Conservation (phyloP, 768 basidiomycete species). For the Collybiopsis luxurians region DNA sequence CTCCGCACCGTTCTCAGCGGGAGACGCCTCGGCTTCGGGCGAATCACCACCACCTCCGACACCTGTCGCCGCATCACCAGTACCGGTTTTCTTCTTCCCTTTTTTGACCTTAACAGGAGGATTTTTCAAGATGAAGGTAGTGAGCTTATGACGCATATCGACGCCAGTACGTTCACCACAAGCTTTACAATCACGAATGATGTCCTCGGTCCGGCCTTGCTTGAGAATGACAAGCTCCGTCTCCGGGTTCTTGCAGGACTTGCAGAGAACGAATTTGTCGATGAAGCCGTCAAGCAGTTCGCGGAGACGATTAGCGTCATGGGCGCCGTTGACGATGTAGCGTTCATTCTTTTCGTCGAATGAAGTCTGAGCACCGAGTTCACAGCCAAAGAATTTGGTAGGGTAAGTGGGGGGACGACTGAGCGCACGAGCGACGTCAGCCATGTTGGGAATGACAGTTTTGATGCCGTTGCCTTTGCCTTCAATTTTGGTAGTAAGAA, state of each 20-base stretch:
- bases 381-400: slow-evolving; percentile 99
- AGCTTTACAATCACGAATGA: slow-evolving; percentile 97
- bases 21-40: slow-evolving; percentile 37
- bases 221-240: slow-evolving; percentile 93
- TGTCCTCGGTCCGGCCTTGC: slow-evolving; percentile 73
- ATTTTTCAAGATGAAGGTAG: slow-evolving; percentile 96
- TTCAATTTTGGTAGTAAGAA: slow-evolving; percentile 94
- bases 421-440: slow-evolving; percentile 93
- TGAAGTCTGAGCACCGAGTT: slow-evolving; percentile 96
- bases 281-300: slow-evolving; percentile 97
- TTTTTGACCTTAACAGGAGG: slow-evolving; percentile 89
- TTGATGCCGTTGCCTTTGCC: slow-evolving; percentile 99
- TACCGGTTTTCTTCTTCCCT: slow-evolving; percentile 55
- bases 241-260: slow-evolving; percentile 98
- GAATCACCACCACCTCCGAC: slow-evolving; percentile 41
- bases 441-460: slow-evolving; percentile 98
- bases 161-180: slow-evolving; percentile 90
- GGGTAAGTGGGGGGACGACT: slow-evolving; percentile 94
- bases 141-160: slow-evolving; percentile 96
- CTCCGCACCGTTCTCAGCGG: slow-evolving; percentile 57
- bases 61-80: slow-evolving; percentile 45
- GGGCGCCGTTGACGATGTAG: slow-evolving; percentile 98
- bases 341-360: slow-evolving; percentile 96
- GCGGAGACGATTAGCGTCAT: slow-evolving; percentile 86
- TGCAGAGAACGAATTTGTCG: slow-evolving; percentile 97